Conservation (phyloP, 352 stramenopile species). For the Phytopythium sindhum region DNA sequence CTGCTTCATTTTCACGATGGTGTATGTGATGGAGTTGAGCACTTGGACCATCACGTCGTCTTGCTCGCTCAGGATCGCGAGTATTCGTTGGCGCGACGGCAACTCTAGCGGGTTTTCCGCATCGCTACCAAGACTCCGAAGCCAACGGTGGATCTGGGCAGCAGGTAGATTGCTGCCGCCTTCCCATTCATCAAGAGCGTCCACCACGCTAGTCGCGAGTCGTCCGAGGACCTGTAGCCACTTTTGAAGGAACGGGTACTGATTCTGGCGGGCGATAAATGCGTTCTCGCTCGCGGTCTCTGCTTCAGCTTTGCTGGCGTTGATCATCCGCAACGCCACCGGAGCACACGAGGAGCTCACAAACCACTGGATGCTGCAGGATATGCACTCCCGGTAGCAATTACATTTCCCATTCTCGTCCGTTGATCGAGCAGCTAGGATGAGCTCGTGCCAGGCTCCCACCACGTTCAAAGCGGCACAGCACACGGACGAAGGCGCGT, state of each 20-base stretch:
- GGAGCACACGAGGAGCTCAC: constrained; percentile 22
- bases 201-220: constrained; percentile 19
- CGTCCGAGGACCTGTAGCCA: constrained; percentile 41
- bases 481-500: constrained; percentile 44
- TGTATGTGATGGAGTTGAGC: constrained; percentile 36
- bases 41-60: constrained; percentile 70
- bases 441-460: constrained; percentile 22
- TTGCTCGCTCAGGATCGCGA: constrained; percentile 60
- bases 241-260: constrained; percentile 57
- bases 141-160: not conserved
- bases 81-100: constrained; percentile 29
- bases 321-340: constrained; percentile 24
- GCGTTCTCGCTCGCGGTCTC: constrained; percentile 19
- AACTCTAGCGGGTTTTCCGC: not conserved
- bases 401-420: not conserved
- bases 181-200: constrained; percentile 4
- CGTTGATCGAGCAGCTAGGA: constrained; percentile 7
- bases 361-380: constrained; percentile 17
- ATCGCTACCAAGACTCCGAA: not conserved
- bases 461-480: constrained; percentile 35
- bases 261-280: constrained; percentile 32
- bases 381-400: constrained; percentile 22
- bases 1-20: constrained; percentile 10
- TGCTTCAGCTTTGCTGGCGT: constrained; percentile 5
- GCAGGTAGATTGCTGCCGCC: no score